Conservation (phyloP, 225 moss, liverwort and hornwort genomes). For the Marchantia polymorpha region DNA sequence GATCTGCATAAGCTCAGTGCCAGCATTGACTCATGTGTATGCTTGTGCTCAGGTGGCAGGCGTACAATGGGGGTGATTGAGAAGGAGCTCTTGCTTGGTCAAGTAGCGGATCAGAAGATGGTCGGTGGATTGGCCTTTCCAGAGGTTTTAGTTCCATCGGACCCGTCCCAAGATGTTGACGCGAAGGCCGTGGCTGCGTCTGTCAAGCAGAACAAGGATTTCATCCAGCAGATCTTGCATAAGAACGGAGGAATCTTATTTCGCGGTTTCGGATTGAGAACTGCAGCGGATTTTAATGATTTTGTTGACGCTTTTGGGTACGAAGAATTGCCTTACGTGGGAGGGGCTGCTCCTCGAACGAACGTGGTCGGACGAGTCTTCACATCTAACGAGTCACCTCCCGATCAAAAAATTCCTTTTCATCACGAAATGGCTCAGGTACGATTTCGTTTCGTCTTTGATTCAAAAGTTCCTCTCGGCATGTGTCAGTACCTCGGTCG, state of each 20-base stretch:
- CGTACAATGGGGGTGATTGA: constrained; percentile 28
- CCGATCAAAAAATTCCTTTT: constrained; percentile 93
- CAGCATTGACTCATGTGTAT: background rate
- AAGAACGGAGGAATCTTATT: constrained; percentile 70
- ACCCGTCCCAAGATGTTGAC: constrained; percentile 29
- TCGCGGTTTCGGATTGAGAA: constrained; percentile 68
- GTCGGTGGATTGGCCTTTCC: constrained; percentile 71
- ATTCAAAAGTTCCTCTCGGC: no score
- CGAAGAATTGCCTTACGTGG: constrained; percentile 85
- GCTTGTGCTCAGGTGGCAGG: background rate
- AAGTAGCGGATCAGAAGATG: constrained; percentile 65
- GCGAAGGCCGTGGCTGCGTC: constrained; percentile 48
- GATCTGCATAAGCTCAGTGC: background rate
- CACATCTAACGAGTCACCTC: constrained; percentile 96
- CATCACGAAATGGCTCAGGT: constrained; percentile 99
- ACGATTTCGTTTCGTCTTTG: background rate
- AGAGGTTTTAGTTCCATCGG: constrained; percentile 59
- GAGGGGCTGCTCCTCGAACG: constrained; percentile 90
- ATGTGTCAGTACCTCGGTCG: no score
- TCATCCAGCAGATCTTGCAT: constrained; percentile 61
- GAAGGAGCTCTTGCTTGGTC: constrained; percentile 26
- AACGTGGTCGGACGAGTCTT: constrained; percentile 92
- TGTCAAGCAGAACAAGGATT: constrained; percentile 55
- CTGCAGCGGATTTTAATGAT: constrained; percentile 77
- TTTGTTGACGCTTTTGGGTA: constrained; percentile 85